These are phyloP conservation scores for Tricholoma furcatifolium DNA, from an alignment of 768 basidiomycete genomes.

Conservation along the genomic window DNA sequence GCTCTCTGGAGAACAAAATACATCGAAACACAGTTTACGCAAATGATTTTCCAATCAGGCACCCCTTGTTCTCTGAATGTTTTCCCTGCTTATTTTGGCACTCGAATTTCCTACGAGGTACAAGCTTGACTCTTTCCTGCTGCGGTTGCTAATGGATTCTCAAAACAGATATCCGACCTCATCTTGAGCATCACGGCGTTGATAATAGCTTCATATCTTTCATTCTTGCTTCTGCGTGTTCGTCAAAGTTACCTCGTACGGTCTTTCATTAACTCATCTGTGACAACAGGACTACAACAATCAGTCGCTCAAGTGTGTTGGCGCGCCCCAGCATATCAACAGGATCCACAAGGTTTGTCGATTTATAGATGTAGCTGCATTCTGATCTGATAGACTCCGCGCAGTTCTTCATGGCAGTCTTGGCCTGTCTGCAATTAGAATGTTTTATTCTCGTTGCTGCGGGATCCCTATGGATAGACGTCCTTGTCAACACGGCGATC, in stretches of 20 bases:
- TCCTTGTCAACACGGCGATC: slow-evolving; percentile 48
- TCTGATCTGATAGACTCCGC: background rate
- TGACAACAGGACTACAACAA: slow-evolving; percentile 39
- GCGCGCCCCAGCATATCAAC: slow-evolving; percentile 49
- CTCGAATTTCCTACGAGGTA: slow-evolving; percentile 43
- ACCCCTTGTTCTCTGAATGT: slow-evolving; percentile 51
- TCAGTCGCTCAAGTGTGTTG: slow-evolving; percentile 50
- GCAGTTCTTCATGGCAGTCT: slow-evolving; percentile 54
- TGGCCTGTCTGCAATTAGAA: slow-evolving; percentile 54
- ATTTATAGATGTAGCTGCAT: background rate
- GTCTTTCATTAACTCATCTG: background rate
- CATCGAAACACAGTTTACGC: slow-evolving; percentile 30
- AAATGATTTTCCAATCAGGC: slow-evolving; percentile 35
- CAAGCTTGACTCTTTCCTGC: slow-evolving; percentile 1
- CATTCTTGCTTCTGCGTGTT: slow-evolving; percentile 45
- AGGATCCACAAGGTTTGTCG: slow-evolving; percentile 46
- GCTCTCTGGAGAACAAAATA: slow-evolving; percentile 44
- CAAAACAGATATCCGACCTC: slow-evolving; percentile 45
- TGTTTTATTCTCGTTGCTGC: slow-evolving; percentile 49
- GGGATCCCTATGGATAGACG: slow-evolving; percentile 56
- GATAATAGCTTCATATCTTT: slow-evolving; percentile 39
- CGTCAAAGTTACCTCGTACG: background rate
- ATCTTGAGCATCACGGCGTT: slow-evolving; percentile 44
- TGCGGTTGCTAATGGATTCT: background rate
- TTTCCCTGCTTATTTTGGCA: slow-evolving; percentile 42